A percentile compares a stretch with the other conserved stretches of the same genome.
Conservation (phyloP, 2,329 filamentous ascomycete species). For the Alternaria ethzedia region DNA sequence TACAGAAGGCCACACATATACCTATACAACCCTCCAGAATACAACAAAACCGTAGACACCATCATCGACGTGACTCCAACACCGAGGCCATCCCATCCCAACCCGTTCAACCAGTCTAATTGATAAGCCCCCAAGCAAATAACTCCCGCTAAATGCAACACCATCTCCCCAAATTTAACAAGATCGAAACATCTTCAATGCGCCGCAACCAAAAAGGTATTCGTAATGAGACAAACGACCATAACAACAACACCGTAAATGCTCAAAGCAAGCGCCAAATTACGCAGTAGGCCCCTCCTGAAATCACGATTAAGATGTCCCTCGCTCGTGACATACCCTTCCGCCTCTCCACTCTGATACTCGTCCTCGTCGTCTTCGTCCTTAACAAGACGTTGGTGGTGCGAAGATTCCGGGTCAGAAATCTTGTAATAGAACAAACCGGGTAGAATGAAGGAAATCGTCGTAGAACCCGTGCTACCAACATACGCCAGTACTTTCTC, state of each 20-base stretch:
- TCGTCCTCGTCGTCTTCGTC: constrained; percentile 87
- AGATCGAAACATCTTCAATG: constrained; percentile 54
- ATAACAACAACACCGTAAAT: constrained; percentile 89
- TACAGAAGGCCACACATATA: neutral
- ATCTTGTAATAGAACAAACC: constrained; percentile 99
- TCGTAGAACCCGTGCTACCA: constrained; percentile 90
- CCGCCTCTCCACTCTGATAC: constrained; percentile 62
- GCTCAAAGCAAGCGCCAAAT: constrained; percentile 75
- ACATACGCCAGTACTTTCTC: constrained; percentile 95
- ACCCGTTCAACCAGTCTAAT: neutral
- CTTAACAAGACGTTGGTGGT: constrained; percentile 86
- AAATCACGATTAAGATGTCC: constrained; percentile 66
- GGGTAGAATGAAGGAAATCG: constrained; percentile 95
- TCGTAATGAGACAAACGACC: constrained; percentile 84
- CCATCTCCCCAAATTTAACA: neutral
- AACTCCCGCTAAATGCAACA: constrained; percentile 9
- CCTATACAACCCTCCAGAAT: neutral
- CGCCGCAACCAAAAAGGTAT: constrained; percentile 76
- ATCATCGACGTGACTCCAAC: neutral
- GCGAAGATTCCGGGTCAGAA: constrained; percentile 81
- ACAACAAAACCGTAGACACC: neutral
- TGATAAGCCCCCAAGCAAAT: neutral
- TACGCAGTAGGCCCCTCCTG: constrained; percentile 70
- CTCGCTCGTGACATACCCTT: constrained; percentile 43
- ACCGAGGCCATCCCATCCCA: neutral